Conservation (phyloP, 345 rosid genomes). For the Citrus trifoliata region DNA sequence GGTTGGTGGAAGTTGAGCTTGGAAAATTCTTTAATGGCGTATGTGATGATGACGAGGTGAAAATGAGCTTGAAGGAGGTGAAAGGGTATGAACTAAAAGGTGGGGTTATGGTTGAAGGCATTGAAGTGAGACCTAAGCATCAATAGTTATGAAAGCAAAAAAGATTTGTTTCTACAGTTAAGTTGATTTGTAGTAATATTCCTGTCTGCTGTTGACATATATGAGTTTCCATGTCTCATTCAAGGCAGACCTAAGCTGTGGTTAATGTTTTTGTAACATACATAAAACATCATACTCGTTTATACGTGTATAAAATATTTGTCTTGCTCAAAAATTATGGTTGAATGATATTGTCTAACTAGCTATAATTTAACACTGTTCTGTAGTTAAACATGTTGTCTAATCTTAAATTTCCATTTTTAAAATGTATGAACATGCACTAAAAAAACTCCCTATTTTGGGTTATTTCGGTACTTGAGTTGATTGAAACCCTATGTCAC, state of each 20-base stretch:
- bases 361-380: too few relatives aligned
- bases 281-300: too few relatives aligned
- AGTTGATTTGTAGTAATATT: not conserved
- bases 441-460: not conserved
- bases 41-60: conserved; percentile 28
- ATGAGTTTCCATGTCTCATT: too few relatives aligned
- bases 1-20: conserved; percentile 77
- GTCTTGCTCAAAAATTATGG: too few relatives aligned
- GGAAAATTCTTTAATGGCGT: conserved; percentile 55
- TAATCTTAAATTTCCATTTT: too few relatives aligned
- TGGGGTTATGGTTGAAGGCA: conserved; percentile 67
- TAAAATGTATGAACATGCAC: too few relatives aligned
- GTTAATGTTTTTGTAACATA: too few relatives aligned
- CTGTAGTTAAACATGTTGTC: too few relatives aligned
- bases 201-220: not conserved
- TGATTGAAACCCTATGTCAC: not conserved
- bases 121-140: conserved; percentile 63
- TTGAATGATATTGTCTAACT: too few relatives aligned
- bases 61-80: conserved; percentile 64
- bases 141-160: not conserved
- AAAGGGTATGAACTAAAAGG: conserved; percentile 72
- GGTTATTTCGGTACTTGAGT: not conserved
- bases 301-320: too few relatives aligned
- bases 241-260: too few relatives aligned
- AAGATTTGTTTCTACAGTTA: not conserved